Conservation (phyloP, 2,329 filamentous ascomycete species). For the Aspergillus ruber region DNA sequence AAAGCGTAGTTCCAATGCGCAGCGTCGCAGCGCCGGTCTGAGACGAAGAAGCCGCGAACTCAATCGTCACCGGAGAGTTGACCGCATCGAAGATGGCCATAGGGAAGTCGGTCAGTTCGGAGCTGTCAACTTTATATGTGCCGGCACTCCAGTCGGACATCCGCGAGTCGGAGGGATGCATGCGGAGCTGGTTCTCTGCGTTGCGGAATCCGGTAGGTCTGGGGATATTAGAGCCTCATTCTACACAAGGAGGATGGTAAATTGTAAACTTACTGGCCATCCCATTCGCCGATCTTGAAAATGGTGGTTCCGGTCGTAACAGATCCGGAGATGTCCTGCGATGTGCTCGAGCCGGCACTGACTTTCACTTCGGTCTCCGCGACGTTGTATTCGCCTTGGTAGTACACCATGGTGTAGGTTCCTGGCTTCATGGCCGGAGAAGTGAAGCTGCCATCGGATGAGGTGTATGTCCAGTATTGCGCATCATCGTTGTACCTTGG, state of each 20-base stretch:
- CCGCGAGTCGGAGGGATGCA: conserved; percentile 61
- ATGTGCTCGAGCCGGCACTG: conserved; percentile 43
- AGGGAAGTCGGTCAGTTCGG: conserved; percentile 49
- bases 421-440: conserved; percentile 62
- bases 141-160: conserved; percentile 57
- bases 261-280: conserved; percentile 45
- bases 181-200: conserved; percentile 59
- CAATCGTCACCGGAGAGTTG: conserved; percentile 56
- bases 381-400: conserved; percentile 54
- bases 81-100: conserved; percentile 60
- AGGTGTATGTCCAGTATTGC: conserved; percentile 60
- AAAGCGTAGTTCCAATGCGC: conserved; percentile 58
- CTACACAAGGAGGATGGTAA: background rate
- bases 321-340: conserved; percentile 46
- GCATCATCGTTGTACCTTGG: conserved; percentile 48
- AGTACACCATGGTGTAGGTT: conserved; percentile 62
- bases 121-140: conserved; percentile 57
- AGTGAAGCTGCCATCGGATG: conserved; percentile 51
- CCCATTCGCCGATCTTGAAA: conserved; percentile 60
- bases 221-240: background rate
- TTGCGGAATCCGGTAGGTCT: conserved; percentile 58
- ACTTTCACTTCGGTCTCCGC: conserved; percentile 47
- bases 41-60: conserved; percentile 49
- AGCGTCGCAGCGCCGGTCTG: conserved; percentile 52
- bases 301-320: conserved; percentile 48